phyloP scores from a whole-genome alignment of 208 protist species.

The Entamoeba invadens region DNA sequence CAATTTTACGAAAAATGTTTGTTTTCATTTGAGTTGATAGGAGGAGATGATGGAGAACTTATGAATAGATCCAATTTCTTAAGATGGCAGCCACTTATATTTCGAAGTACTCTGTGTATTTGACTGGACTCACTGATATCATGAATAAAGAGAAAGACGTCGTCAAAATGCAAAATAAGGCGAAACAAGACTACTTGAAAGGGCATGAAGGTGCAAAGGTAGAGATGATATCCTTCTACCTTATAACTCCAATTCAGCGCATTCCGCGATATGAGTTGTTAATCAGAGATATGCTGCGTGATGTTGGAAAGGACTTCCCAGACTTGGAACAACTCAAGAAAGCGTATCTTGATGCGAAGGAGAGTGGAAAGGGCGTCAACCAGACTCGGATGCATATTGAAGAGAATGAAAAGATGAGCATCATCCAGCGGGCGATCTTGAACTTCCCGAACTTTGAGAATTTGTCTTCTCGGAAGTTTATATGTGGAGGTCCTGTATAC shows the following conservation, averaged over 20 bases:
- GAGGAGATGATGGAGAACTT: too few relatives aligned
- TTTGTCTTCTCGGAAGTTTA: not conserved
- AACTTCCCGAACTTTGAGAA: not conserved
- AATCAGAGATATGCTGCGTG: not conserved
- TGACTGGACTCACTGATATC: not conserved
- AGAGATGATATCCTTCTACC: not conserved
- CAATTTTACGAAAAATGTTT: not conserved
- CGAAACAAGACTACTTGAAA: not conserved
- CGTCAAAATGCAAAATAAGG: not conserved
- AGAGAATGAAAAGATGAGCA: not conserved
- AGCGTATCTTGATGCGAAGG: not conserved
- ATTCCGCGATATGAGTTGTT: not conserved
- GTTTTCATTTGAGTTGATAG: too few relatives aligned
- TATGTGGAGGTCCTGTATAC: not conserved
- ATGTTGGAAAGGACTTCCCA: not conserved
- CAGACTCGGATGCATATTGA: not conserved
- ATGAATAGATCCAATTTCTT: not conserved
- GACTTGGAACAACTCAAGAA: not conserved
- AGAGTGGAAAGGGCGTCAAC: not conserved
- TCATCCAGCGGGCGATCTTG: not conserved
- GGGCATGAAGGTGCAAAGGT: not conserved
- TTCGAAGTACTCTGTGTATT: not conserved
- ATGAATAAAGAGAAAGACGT: not conserved
- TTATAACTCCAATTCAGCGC: not conserved
- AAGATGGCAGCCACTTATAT: not conserved